Percentiles rank a stretch among this genome's conserved stretches.
These are phyloP conservation scores for Epicoccum nigrum DNA, from an alignment of 2,329 filamentous ascomycete genomes.

Conservation along the genomic window DNA sequence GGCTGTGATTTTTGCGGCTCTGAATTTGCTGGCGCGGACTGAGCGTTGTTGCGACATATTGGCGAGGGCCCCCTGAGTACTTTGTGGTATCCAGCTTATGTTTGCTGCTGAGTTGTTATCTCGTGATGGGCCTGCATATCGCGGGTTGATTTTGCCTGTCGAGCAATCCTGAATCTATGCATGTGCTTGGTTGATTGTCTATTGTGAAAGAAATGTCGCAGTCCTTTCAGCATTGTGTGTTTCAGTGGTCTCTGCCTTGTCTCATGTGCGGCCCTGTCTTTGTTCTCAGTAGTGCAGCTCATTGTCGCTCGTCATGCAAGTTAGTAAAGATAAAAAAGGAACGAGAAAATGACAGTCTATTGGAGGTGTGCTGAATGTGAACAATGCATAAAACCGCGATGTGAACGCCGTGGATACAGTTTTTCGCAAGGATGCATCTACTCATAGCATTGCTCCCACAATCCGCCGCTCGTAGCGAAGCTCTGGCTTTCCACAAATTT, in stretches of 20 bases:
- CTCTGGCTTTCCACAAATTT: constrained; percentile 75
- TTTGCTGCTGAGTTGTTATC: constrained; percentile 13
- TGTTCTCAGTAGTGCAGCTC: too few relatives aligned
- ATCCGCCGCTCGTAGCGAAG: constrained; percentile 74
- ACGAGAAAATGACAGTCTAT: neutral
- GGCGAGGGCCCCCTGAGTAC: neutral
- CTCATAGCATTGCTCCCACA: constrained; percentile 69
- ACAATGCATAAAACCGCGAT: neutral
- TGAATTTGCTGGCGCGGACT: constrained; percentile 6
- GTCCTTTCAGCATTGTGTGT: too few relatives aligned
- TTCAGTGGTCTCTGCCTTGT: too few relatives aligned
- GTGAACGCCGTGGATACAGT: neutral
- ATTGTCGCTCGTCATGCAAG: too few relatives aligned
- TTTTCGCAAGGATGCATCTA: constrained; percentile 1
- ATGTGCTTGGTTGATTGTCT: neutral
- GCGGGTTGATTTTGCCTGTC: neutral
- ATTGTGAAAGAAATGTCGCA: too few relatives aligned
- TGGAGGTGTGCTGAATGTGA: neutral
- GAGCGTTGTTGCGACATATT: constrained; percentile 2
- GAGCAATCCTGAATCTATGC: neutral
- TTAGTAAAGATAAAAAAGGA: neutral
- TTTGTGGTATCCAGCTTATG: neutral
- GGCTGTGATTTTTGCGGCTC: neutral
- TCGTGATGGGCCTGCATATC: constrained; percentile 6
- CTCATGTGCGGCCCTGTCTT: too few relatives aligned